Base-by-base conservation (phyloP, 2,329 filamentous ascomycete species). In the Rugonectria rugulosa region DNA sequence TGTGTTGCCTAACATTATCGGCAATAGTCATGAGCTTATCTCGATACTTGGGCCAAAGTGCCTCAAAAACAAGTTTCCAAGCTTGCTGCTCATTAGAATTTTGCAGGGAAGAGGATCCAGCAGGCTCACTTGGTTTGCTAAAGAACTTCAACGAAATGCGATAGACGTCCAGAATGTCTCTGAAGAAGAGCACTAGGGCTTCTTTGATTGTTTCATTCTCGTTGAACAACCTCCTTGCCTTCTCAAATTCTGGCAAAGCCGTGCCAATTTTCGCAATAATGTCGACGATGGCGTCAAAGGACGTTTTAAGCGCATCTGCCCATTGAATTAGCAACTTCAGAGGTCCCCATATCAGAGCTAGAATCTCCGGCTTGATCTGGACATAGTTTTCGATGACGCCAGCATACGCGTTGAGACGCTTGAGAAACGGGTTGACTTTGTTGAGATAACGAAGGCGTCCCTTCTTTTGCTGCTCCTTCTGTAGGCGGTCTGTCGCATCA, bases 401-500 rank as follows among this genome's bases (percentile, higher is more conserved):
- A 0, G 3, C 17, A 24, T 46, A 46, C 2, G 24, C 43, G 7
- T 6, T 17, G 3, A 46, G 31, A 1, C 64, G 57, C 6, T 70
- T 57, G 1, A 76, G 57, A 23, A 63, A 75, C 1, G 67, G 68
- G 6, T 57, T 10, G 21, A 75, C 70, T 40, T 67, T 73, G 5
- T 62, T 20, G n/a, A 75, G 42, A 45, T 73, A 42, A 8, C 70
- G 59, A 17, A 74, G 50, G 20, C 53, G 43, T n/a, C 65, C 59
- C n/a, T 53, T 40, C 15, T 51, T 65, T 8, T 23, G 50, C 52
- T 73, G 72, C 19, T 73, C 66, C 15, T 61, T 57, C 52, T 75
- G 73, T 15, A 75, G 58, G 37, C 67, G 58, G 17, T 74, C 68
- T 2, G 70, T 70, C 7, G 54, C 44, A 43, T 72, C 63, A 49